Conservation (phyloP, 805 yeast genomes). For the Metschnikowia gelsemii region DNA sequence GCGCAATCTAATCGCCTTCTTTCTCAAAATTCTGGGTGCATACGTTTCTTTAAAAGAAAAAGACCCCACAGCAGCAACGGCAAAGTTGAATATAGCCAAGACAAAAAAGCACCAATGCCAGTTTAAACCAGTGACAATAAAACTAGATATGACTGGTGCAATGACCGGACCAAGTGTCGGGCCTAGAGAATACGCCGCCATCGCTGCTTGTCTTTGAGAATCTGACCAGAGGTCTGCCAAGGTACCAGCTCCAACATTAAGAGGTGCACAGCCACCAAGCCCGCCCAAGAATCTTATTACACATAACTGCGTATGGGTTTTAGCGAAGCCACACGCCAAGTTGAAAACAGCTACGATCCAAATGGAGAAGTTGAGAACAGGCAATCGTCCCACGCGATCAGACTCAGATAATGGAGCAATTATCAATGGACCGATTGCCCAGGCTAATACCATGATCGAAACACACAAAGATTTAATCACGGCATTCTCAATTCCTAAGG, state of each 20-base stretch:
- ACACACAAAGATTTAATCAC: slow-evolving; percentile 39
- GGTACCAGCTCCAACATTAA: slow-evolving; percentile 69
- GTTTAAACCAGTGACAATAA: slow-evolving; percentile 45
- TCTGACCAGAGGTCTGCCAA: slow-evolving; percentile 60
- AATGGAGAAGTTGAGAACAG: slow-evolving; percentile 53
- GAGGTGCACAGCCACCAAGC: slow-evolving; percentile 63
- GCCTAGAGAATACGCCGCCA: slow-evolving; percentile 58
- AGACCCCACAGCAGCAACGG: slow-evolving; percentile 45
- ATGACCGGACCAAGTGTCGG: slow-evolving; percentile 71
- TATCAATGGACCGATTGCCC: slow-evolving; percentile 66
- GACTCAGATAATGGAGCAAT: slow-evolving; percentile 69
- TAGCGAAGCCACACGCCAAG: slow-evolving; percentile 61
- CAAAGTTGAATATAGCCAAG: slow-evolving; percentile 57
- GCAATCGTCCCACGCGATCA: slow-evolving; percentile 52
- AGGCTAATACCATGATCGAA: slow-evolving; percentile 64
- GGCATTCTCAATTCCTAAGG: slow-evolving; percentile 30
- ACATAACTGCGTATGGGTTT: slow-evolving; percentile 57
- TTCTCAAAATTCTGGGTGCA: slow-evolving; percentile 50
- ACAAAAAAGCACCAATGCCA: slow-evolving; percentile 75
- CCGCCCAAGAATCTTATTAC: slow-evolving; percentile 65
- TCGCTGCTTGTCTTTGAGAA: slow-evolving; percentile 51
- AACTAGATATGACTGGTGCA: slow-evolving; percentile 61
- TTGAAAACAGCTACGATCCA: slow-evolving; percentile 50
- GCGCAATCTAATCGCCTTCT: slow-evolving; percentile 48
- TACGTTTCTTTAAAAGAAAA: slow-evolving; percentile 57